Evolutionary conservation across 495 filamentous ascomycete genomes (phyloP).

Genomic region (Cenococcum geophilum): DNA sequence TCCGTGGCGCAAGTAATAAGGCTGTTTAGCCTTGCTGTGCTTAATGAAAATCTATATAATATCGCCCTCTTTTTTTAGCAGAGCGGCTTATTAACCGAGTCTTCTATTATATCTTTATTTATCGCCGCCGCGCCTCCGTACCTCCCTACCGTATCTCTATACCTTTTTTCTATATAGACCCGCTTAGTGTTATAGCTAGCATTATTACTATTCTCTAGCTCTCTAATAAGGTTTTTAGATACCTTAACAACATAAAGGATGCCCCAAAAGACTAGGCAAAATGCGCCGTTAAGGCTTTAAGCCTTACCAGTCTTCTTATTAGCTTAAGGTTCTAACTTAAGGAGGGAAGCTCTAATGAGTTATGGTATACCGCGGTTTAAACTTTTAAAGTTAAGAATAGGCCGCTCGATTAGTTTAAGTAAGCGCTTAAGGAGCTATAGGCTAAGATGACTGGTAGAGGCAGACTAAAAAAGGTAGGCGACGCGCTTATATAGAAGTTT

Average conservation of each 20-base stretch:
- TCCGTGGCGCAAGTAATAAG: too few species aligned
- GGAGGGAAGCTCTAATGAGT: conserved; percentile 16
- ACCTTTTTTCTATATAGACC: conserved; percentile 22
- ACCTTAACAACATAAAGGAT: conserved; percentile 35
- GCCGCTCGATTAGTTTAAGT: too few species aligned
- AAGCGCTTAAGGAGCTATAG: too few species aligned
- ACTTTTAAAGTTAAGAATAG: not conserved
- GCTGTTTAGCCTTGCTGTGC: conserved; percentile 14
- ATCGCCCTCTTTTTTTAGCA: conserved; percentile 8
- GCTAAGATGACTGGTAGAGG: too few species aligned
- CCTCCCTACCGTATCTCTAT: not conserved
- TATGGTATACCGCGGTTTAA: conserved; percentile 24
- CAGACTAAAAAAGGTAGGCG: too few species aligned
- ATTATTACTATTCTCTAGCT: conserved; percentile 33
- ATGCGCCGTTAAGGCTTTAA: conserved; percentile 26
- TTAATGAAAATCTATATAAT: conserved; percentile 9
- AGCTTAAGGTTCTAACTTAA: conserved; percentile 28
- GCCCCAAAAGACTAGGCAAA: conserved; percentile 30
- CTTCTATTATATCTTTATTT: too few species aligned
- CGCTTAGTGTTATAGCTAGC: conserved; percentile 33
- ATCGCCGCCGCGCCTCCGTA: too few species aligned
- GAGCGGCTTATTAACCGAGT: too few species aligned
- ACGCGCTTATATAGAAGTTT: too few species aligned
- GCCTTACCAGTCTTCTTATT: conserved; percentile 28
- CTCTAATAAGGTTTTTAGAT: conserved; percentile 28